Evolutionary conservation across 176 grass and related monocot species (phyloP), one percentile per base, ranked within the genome.

Genomic region (Hordeum vulgare): DNA sequence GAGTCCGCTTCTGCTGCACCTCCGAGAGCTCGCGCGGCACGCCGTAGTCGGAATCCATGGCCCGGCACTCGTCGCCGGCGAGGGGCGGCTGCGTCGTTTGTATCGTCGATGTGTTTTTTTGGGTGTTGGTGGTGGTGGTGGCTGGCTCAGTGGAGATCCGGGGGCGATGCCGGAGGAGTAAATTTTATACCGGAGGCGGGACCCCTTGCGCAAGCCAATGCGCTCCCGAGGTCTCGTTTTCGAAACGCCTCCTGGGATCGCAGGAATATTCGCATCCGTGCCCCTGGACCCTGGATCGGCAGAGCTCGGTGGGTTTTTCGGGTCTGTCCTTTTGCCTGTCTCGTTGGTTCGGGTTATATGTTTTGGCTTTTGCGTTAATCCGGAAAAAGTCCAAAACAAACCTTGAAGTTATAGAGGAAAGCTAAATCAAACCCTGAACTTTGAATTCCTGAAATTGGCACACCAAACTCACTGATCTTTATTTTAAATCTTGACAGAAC

Each of bases 31-130:
- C 96, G 39, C 93, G 91, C 35, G 89, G 83, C 74, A 96, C 90
- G 57, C 96, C 96, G 80, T 99, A 99, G 75, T 99, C 96, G 4
- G 96, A 99, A 72, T 99, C 93, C 96, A 99, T 99, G 6, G 71
- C 71, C 26, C 2, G 0, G 2, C 42, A 9, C 42, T 5, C 71
- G 71, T 21, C 71, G 62, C 25, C 56, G 66, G 66, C n/a, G n/a
- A 33, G 17, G 61, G 49, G 28, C 69, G 24, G 15, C 64, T 57
- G 71, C 57, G 70, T 21, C 21, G 28, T 1, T 27, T 25, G 35
- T 31, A 60, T 60, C 72, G 51, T 63, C 33, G 87, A 76, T 71
- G 74, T 28, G 87, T 28, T 82, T 51, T 75, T 31, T 14, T 77
- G 28, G 57, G 42, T 8, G 33, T 2, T 74, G 78, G 61, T 36